phyloP scores from a whole-genome alignment of 108 stramenopile genomes.

The Pinguiococcus pyrenoidosus region DNA sequence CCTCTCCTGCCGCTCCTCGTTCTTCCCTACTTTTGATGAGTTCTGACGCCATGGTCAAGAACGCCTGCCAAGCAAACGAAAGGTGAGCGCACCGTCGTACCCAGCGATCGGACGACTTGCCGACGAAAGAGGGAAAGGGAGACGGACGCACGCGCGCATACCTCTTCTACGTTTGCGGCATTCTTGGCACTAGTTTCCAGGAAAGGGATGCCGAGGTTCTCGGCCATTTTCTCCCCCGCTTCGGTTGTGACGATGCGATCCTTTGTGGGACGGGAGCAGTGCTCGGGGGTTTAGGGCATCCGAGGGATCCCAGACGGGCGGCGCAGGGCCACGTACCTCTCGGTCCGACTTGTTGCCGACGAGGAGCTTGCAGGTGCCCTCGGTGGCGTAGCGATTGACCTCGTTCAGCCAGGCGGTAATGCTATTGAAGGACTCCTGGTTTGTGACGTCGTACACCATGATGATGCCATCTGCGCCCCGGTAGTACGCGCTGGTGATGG shows the following conservation, averaged over 20 bases:
- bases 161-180: conserved; percentile 90
- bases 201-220: conserved; percentile 91
- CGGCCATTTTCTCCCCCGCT: conserved; percentile 46
- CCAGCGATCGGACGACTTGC: no score
- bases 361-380: conserved; percentile 82
- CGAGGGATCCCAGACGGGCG: no score
- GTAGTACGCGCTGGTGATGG: conserved; percentile 42
- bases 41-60: conserved; percentile 90
- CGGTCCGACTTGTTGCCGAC: conserved; percentile 76
- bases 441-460: conserved; percentile 46
- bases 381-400: conserved; percentile 90
- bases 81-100: no score
- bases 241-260: neutral
- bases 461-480: conserved; percentile 44
- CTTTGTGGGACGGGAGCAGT: neutral
- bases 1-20: conserved; percentile 2
- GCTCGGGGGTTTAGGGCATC: no score
- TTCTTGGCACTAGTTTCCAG: conserved; percentile 88
- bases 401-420: conserved; percentile 96
- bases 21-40: conserved; percentile 47
- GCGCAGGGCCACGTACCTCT: conserved; percentile 35
- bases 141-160: no score
- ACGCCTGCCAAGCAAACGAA: no score
- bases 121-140: no score
- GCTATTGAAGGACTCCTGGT: conserved; percentile 83